Base-by-base conservation (phyloP, 805 yeast genomes). In the Wickerhamomyces bisporus region DNA sequence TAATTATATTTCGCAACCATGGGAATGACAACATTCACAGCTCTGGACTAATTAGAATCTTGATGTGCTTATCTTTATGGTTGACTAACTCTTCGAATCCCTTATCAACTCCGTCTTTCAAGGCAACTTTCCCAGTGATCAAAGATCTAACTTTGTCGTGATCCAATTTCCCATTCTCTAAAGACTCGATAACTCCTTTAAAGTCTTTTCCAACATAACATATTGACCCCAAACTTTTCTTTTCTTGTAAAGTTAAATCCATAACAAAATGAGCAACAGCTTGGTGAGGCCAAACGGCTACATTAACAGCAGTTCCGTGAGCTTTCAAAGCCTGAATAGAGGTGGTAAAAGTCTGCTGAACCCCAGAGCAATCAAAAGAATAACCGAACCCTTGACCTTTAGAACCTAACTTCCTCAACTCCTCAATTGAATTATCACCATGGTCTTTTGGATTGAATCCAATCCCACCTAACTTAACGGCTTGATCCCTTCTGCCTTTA, bases 361-460 rank as follows among this genome's bases (percentile, higher is more conserved):
- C 63, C 28, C 79, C 79, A 2, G 77, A 71, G 50, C 79, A 73
- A 52, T 75, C 80, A 53, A 64, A 73, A 0, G 77, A 66, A 33
- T 62, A 67, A 41, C 71, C 70, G 48, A 70, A 74, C 2, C 79
- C 79, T 39, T 57, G 58, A 26, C 63, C 62, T 9, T 58, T 62
- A 5, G 70, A 66, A 4, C 65, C 64, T 19, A 68, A 39, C 34
- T 56, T 48, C 29, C 52, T 55, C 41, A 70, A 49, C 15, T 57
- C 61, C 4, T 36, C 49, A 20, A 64, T 55, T 30, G 63, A 48
- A 19, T 61, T 54, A 3, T 56, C 61, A 7, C 50, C 48, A n/a
- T 54, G 60, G 1, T 51, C 54, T 5, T 61, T 43, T 17, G 77
- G 77, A 48, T 73, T 64, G 47, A 67, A 70, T 1, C 60, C 64